These are phyloP conservation scores for Cyphellophora europaea DNA, from an alignment of 2,329 filamentous ascomycete species.

Conservation along the genomic window DNA sequence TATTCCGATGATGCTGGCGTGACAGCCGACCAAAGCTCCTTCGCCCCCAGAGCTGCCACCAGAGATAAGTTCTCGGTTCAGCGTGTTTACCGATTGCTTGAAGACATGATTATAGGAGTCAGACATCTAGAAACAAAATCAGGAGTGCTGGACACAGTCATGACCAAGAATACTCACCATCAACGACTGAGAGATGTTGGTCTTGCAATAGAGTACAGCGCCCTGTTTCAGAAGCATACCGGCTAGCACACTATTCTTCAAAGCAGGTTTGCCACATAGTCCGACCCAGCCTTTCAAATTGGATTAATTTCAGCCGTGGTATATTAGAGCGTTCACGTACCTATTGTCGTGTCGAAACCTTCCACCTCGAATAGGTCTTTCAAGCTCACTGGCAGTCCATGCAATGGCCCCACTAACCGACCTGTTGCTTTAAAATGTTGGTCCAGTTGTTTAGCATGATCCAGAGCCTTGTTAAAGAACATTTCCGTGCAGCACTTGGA, in stretches of 20 bases:
- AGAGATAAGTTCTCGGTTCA: constrained; percentile 38
- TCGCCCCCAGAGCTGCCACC: constrained; percentile 46
- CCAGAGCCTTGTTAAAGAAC: constrained; percentile 36
- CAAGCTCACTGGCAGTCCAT: constrained; percentile 50
- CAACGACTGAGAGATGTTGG: constrained; percentile 41
- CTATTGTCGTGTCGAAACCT: constrained; percentile 29
- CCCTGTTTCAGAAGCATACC: constrained; percentile 25
- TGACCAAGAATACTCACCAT: constrained; percentile 20
- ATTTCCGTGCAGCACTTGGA: constrained; percentile 30
- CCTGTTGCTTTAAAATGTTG: constrained; percentile 27
- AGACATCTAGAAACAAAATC: constrained; percentile 18
- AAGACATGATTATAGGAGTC: constrained; percentile 46
- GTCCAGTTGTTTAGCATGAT: constrained; percentile 52
- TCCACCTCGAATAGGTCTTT: constrained; percentile 39
- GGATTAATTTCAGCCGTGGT: too few relatives aligned
- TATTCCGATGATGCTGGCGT: constrained; percentile 40
- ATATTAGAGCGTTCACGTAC: too few relatives aligned
- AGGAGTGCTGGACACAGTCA: constrained; percentile 3
- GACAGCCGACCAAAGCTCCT: constrained; percentile 40
- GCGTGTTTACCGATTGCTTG: constrained; percentile 39
- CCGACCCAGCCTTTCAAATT: constrained; percentile 37
- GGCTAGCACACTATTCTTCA: constrained; percentile 19
- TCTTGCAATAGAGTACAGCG: constrained; percentile 43
- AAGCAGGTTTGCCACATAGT: constrained; percentile 20
- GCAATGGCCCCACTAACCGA: constrained; percentile 46